phyloP scores from a whole-genome alignment of 495 filamentous ascomycete species.

The Podospora fimiseda region DNA sequence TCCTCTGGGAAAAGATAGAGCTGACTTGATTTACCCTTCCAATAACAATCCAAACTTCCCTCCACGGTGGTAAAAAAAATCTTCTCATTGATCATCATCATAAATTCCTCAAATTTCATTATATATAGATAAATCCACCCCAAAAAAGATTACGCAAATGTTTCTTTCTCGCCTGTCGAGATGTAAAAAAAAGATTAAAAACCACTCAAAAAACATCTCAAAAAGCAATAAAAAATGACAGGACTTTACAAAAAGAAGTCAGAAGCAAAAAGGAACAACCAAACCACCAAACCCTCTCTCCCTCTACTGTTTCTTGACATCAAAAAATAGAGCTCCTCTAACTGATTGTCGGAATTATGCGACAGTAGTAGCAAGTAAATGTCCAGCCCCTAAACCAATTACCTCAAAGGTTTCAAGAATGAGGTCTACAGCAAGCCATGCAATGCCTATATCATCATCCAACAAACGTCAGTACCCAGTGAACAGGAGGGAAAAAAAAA shows the following conservation, averaged over 20 bases:
- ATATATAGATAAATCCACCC: not conserved
- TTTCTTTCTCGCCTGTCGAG: no score
- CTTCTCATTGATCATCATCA: not conserved
- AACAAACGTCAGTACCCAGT: conserved; percentile 5
- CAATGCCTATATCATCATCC: conserved; percentile 53
- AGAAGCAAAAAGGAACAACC: no score
- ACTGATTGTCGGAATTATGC: not conserved
- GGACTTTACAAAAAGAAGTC: no score
- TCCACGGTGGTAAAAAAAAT: not conserved
- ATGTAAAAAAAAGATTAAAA: no score
- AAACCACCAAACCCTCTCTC: not conserved
- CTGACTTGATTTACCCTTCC: no score
- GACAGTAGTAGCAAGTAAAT: conserved; percentile 7
- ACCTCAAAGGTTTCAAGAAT: conserved; percentile 62
- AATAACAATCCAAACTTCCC: no score
- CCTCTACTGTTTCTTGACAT: not conserved
- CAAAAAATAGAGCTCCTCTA: no score
- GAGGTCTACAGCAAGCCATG: conserved; percentile 61
- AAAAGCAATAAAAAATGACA: no score
- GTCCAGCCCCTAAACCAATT: conserved; percentile 49
- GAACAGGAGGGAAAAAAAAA: not conserved
- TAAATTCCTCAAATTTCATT: conserved; percentile 1
- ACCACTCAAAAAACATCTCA: not conserved
- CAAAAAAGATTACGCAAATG: not conserved
- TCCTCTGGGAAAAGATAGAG: no score